phyloP scores from a whole-genome alignment of 192 early-diverging fungal species.

The Linnemannia elongata region DNA sequence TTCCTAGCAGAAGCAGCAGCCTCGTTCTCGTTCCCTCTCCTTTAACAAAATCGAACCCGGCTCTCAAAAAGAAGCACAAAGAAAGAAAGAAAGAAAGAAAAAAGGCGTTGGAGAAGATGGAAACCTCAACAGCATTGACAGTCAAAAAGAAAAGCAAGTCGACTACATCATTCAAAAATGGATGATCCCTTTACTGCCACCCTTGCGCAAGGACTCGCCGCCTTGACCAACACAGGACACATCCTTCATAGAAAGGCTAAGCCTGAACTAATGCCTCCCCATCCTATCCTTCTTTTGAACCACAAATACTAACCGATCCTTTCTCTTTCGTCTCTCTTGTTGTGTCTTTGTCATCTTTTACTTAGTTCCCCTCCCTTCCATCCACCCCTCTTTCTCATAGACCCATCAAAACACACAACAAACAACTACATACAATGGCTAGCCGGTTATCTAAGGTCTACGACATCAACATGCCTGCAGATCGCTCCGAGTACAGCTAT shows the following conservation, averaged over 20 bases:
- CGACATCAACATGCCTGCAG: not conserved
- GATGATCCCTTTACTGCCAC: not conserved
- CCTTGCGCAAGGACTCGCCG: not conserved
- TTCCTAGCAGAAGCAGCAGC: too few species aligned
- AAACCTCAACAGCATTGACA: not conserved
- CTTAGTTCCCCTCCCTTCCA: not conserved
- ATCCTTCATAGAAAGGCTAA: not conserved
- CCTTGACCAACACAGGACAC: not conserved
- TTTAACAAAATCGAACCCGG: too few species aligned
- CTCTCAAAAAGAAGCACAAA: too few species aligned
- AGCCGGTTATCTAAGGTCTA: not conserved
- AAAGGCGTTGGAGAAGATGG: not conserved
- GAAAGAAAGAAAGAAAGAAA: not conserved
- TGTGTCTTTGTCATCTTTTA: not conserved
- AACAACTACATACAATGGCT: not conserved
- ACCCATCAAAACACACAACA: not conserved
- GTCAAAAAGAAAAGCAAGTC: not conserved
- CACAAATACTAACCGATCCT: not conserved
- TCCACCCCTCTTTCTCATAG: not conserved
- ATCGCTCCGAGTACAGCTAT: slow-evolving; percentile 25
- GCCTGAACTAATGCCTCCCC: not conserved
- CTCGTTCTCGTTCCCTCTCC: too few species aligned
- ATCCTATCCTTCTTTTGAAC: not conserved
- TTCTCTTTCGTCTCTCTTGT: not conserved
- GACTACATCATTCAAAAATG: not conserved